Conservation (phyloP, 2,329 filamentous ascomycete species). For the Colletotrichum sp. region DNA sequence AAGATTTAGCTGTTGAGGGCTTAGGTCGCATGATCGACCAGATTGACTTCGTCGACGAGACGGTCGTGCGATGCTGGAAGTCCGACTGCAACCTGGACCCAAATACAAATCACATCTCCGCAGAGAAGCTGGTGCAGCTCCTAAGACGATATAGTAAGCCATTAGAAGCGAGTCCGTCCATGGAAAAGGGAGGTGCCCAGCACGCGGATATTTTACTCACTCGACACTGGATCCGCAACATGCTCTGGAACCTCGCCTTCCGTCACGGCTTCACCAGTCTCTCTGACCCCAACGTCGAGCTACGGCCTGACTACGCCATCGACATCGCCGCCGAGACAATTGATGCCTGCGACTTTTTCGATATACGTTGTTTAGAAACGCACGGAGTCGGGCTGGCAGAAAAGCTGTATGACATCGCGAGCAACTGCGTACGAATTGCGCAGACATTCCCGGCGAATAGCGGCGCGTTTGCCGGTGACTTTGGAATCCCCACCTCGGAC, state of each 20-base stretch:
- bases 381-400: not conserved
- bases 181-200: not conserved
- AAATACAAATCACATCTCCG: not conserved
- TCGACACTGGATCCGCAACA: not conserved
- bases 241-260: not conserved
- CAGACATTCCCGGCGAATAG: not conserved
- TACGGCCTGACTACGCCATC: not conserved
- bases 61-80: not conserved
- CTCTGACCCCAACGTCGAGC: not conserved
- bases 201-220: not conserved
- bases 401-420: not conserved
- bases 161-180: not conserved
- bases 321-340: not conserved
- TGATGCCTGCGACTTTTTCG: not conserved
- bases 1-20: not conserved
- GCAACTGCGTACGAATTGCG: not conserved
- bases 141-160: not conserved
- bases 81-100: not conserved
- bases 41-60: not conserved
- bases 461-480: not conserved
- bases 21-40: not conserved
- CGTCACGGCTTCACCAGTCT: not conserved
- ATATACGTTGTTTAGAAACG: not conserved
- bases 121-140: not conserved
- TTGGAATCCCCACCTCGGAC: not conserved